Conservation (phyloP, 306 rosid species). For the Benincasa hispida region DNA sequence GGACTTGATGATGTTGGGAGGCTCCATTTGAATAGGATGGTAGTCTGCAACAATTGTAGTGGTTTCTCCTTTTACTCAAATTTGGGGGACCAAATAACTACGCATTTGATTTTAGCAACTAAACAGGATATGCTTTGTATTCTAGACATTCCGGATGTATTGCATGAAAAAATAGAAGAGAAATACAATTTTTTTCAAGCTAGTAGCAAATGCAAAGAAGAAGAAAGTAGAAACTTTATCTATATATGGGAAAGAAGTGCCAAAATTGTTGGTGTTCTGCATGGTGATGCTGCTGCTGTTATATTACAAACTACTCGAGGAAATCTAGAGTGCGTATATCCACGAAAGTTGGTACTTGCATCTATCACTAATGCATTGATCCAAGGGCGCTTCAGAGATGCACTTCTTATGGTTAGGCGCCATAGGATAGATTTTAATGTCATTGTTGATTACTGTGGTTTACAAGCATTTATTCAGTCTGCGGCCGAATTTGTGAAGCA, state of each 20-base stretch:
- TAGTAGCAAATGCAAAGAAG: constrained; percentile 36
- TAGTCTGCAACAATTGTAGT: constrained; percentile 75
- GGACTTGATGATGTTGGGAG: constrained; percentile 82
- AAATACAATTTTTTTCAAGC: constrained; percentile 39
- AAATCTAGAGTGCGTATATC: constrained; percentile 78
- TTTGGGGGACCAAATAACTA: constrained; percentile 54
- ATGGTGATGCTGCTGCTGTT: constrained; percentile 81
- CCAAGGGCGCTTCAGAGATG: constrained; percentile 72
- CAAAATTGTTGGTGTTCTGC: constrained; percentile 66
- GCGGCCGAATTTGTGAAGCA: constrained; percentile 79
- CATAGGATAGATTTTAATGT: constrained; percentile 91
- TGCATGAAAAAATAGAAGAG: constrained; percentile 37
- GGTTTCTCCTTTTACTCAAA: constrained; percentile 82
- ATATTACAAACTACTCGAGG: constrained; percentile 77
- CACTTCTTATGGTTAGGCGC: constrained; percentile 85
- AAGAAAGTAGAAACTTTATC: constrained; percentile 39
- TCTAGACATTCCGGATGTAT: constrained; percentile 53
- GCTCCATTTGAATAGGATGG: constrained; percentile 50
- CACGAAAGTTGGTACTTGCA: constrained; percentile 76
- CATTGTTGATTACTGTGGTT: constrained; percentile 74
- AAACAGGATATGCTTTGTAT: constrained; percentile 79
- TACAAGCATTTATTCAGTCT: constrained; percentile 56
- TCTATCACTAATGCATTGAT: constrained; percentile 69
- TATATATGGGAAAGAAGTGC: constrained; percentile 95
- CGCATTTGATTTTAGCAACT: constrained; percentile 66